Percentiles rank a stretch among this genome's conserved stretches.
Evolutionary conservation across 768 basidiomycete species (phyloP).

Genomic region (Termitomyces sp.): DNA sequence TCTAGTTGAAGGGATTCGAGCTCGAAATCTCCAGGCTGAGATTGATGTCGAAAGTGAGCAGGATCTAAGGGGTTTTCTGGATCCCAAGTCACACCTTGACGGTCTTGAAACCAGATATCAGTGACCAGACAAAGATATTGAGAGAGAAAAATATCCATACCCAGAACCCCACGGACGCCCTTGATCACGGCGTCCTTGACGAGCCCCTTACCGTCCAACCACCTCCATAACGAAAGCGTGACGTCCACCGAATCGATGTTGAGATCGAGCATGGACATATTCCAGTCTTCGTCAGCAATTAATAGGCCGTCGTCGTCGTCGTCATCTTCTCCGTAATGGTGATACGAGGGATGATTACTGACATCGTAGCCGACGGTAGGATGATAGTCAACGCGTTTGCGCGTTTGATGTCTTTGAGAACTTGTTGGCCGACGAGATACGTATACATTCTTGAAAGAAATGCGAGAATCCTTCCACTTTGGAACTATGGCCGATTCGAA

Average conservation of each 20-base stretch:
- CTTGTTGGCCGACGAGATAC: conserved; percentile 72
- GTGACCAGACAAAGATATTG: background rate
- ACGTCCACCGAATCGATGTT: conserved; percentile 95
- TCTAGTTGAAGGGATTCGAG: conserved; percentile 87
- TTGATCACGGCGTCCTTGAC: conserved; percentile 88
- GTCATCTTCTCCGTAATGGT: conserved; percentile 50
- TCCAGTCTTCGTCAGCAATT: conserved; percentile 46
- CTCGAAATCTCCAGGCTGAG: conserved; percentile 84
- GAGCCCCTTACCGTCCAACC: conserved; percentile 95
- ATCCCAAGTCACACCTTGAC: conserved; percentile 84
- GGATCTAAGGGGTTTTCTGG: conserved; percentile 79
- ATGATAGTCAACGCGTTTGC: conserved; percentile 36
- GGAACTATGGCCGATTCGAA: conserved; percentile 99
- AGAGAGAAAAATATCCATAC: conserved; percentile 36
- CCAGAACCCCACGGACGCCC: conserved; percentile 91
- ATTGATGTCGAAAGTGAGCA: conserved; percentile 70
- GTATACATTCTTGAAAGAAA: conserved; percentile 97
- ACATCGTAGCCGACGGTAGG: conserved; percentile 74
- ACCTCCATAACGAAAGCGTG: conserved; percentile 82
- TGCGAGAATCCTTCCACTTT: conserved; percentile 93
- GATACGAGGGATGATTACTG: conserved; percentile 70
- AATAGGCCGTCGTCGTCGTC: conserved; percentile 44
- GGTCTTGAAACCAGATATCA: conserved; percentile 49
- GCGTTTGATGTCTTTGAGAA: conserved; percentile 12
- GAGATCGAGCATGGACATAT: conserved; percentile 90